Conservation (phyloP, 495 filamentous ascomycete genomes). For the Penicillium psychrofluorescens region DNA sequence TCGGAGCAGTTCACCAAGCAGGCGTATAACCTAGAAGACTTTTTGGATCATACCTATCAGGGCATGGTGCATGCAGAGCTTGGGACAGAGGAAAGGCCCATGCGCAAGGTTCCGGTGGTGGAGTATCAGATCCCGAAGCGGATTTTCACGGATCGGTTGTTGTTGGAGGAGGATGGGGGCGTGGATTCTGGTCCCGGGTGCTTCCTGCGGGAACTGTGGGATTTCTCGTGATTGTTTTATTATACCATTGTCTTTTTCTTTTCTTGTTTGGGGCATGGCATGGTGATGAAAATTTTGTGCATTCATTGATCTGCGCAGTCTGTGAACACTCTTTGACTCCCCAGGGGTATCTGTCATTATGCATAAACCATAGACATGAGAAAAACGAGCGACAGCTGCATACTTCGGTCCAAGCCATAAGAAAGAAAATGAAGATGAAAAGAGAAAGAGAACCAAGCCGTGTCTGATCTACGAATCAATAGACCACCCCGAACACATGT, state of each 20-base stretch:
- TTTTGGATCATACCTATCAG: slow-evolving; percentile 88
- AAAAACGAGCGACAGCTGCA: too few relatives aligned
- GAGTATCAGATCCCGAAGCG: slow-evolving; percentile 91
- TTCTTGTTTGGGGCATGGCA: slow-evolving; percentile 3
- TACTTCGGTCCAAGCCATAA: too few relatives aligned
- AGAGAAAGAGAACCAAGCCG: too few relatives aligned
- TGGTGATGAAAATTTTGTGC: slow-evolving; percentile 4
- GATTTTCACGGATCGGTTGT: slow-evolving; percentile 55
- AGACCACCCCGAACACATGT: too few relatives aligned
- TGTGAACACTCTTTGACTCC: too few relatives aligned
- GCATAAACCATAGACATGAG: too few relatives aligned
- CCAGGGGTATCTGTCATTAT: too few relatives aligned
- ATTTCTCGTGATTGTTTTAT: slow-evolving; percentile 20
- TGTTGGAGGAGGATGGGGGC: slow-evolving; percentile 37
- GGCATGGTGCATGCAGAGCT: slow-evolving; percentile 82
- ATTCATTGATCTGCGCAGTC: neutral
- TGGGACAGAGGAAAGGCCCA: slow-evolving; percentile 51
- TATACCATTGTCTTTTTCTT: neutral
- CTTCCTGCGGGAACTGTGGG: slow-evolving; percentile 33
- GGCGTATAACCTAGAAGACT: slow-evolving; percentile 87
- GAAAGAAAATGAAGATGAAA: too few relatives aligned
- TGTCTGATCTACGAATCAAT: too few relatives aligned
- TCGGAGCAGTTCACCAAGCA: slow-evolving; percentile 97
- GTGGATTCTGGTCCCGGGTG: slow-evolving; percentile 31
- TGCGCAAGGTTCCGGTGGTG: slow-evolving; percentile 80